These are phyloP conservation scores for Henckelia pumila DNA, from an alignment of 257 asterid genomes.

Conservation along the genomic window DNA sequence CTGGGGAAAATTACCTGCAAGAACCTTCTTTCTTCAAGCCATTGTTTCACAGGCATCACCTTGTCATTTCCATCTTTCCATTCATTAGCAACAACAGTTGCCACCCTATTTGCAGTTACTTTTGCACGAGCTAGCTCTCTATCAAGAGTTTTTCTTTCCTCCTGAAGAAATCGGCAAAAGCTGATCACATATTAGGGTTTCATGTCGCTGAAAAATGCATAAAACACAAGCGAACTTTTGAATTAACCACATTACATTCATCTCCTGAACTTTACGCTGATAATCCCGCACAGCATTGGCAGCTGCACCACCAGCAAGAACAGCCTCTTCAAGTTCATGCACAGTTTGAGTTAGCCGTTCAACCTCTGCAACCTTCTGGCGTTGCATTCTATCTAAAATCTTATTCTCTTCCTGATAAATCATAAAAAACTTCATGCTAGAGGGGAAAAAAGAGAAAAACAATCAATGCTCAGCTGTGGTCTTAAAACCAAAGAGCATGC, in stretches of 20 bases:
- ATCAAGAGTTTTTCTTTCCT: slow-evolving; percentile 93
- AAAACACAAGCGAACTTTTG: slow-evolving; percentile 7
- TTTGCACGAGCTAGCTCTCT: slow-evolving; percentile 98
- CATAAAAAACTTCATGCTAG: slow-evolving; percentile 15
- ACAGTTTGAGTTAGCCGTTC: slow-evolving; percentile 97
- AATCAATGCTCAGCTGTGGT: slow-evolving; percentile 2
- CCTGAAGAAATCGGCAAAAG: slow-evolving; percentile 43
- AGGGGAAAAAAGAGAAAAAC: slow-evolving; percentile 15
- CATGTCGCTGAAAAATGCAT: slow-evolving; percentile 20
- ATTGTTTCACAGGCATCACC: slow-evolving; percentile 98
- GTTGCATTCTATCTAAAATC: slow-evolving; percentile 89
- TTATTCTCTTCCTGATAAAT: slow-evolving; percentile 85
- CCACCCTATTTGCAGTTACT: slow-evolving; percentile 98
- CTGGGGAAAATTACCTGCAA: slow-evolving; percentile 48
- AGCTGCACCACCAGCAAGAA: slow-evolving; percentile 98
- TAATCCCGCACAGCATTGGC: slow-evolving; percentile 98
- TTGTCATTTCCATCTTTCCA: no score
- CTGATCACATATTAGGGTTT: slow-evolving; percentile 16
- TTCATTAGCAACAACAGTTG: slow-evolving; percentile 96
- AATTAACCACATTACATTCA: slow-evolving; percentile 59
- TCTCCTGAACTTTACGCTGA: slow-evolving; percentile 98
- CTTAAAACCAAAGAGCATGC: slow-evolving; percentile 18
- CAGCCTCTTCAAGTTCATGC: slow-evolving; percentile 98
- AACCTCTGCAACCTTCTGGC: slow-evolving; percentile 97
- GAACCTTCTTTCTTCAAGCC: slow-evolving; percentile 96